These are phyloP conservation scores for Leishmania martiniquensis DNA, from an alignment of 208 protist species.

Conservation along the genomic window DNA sequence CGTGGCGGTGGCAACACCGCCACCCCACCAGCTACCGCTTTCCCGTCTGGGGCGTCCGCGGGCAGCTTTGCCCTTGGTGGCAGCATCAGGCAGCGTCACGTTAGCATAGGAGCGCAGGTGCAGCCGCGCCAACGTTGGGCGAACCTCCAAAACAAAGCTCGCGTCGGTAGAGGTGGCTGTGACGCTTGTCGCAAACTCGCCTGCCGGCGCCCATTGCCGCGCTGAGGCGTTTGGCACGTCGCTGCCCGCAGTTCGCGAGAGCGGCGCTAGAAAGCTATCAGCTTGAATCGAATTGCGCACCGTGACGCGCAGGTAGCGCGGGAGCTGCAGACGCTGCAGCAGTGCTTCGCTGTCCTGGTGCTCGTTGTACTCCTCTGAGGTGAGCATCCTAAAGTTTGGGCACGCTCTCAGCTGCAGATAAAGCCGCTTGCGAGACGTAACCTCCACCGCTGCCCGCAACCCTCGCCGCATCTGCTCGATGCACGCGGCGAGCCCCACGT, in stretches of 20 bases:
- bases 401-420: conserved; percentile 70
- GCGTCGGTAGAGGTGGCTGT: conserved; percentile 35
- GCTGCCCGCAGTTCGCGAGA: not conserved
- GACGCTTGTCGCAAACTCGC: not conserved
- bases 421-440: conserved; percentile 53
- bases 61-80: not conserved
- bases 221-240: not conserved
- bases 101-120: conserved; percentile 52
- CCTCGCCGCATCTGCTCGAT: conserved; percentile 54
- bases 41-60: not conserved
- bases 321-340: conserved; percentile 56
- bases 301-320: conserved; percentile 73
- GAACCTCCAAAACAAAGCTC: conserved; percentile 68
- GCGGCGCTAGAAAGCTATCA: conserved; percentile 58
- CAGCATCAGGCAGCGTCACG: not conserved
- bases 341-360: conserved; percentile 73
- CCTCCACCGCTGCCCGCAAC: conserved; percentile 39
- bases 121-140: conserved; percentile 78
- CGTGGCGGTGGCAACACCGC: not conserved
- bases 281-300: conserved; percentile 51
- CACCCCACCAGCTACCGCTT: conserved; percentile 18
- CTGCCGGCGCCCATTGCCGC: not conserved
- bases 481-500: conserved; percentile 74
- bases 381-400: conserved; percentile 78
- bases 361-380: conserved; percentile 82